Percentiles rank a stretch among this genome's conserved stretches.
These are phyloP conservation scores for Austroboletus rostrupii DNA, from an alignment of 1,284 basidiomycete species.

Conservation along the genomic window DNA sequence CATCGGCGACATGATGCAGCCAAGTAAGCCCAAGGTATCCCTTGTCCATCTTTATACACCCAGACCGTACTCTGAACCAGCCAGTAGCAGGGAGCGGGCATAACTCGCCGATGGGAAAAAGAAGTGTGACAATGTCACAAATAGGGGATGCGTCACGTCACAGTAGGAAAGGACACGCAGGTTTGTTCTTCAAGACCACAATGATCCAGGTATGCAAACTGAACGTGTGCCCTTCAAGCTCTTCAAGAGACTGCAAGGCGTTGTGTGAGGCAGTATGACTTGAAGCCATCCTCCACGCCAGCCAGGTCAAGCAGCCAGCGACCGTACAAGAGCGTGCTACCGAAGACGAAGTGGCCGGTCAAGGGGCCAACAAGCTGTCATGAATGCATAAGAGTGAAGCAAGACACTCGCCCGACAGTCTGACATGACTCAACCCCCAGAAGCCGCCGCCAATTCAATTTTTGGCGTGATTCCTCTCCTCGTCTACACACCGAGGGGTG, in stretches of 20 bases:
- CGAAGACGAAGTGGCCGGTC: slow-evolving; percentile 1
- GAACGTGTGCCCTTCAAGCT: slow-evolving; percentile 30
- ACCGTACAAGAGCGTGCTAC: not conserved
- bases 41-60: not conserved
- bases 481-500: slow-evolving; percentile 7
- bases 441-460: not conserved
- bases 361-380: slow-evolving; percentile 17
- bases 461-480: not conserved
- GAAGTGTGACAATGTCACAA: slow-evolving; percentile 24
- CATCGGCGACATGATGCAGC: not conserved
- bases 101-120: slow-evolving; percentile 16
- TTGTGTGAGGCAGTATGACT: slow-evolving; percentile 29
- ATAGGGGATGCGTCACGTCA: slow-evolving; percentile 32
- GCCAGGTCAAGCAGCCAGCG: slow-evolving; percentile 11
- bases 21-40: slow-evolving; percentile 9
- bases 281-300: slow-evolving; percentile 7
- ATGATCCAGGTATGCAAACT: slow-evolving; percentile 22
- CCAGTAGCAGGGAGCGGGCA: not conserved
- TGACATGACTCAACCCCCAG: slow-evolving; percentile 13
- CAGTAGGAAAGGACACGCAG: slow-evolving; percentile 22
- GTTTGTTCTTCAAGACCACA: slow-evolving; percentile 27
- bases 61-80: not conserved
- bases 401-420: slow-evolving; percentile 28
- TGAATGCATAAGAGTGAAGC: slow-evolving; percentile 27
- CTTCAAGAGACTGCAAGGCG: slow-evolving; percentile 21